Conservation (phyloP, 2,329 filamentous ascomycete species). For the Onygenales sp. region DNA sequence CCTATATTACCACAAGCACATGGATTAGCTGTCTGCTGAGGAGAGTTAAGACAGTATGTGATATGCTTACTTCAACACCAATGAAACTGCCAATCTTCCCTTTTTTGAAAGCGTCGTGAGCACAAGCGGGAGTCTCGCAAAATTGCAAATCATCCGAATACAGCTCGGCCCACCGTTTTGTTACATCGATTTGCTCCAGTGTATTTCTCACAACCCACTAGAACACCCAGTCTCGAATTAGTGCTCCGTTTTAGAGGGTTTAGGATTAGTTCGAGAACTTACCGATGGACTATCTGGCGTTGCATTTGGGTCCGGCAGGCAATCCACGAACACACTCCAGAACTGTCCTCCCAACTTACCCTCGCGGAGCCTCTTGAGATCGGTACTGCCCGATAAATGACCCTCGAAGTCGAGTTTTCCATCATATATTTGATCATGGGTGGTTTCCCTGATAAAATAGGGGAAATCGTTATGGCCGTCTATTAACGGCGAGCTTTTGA, state of each 20-base stretch:
- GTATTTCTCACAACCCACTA: constrained; percentile 12
- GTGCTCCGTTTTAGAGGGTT: not conserved
- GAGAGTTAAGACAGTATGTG: not conserved
- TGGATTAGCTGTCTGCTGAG: not conserved
- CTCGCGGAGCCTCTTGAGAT: constrained; percentile 17
- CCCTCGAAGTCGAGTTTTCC: constrained; percentile 11
- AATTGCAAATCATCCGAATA: constrained; percentile 16
- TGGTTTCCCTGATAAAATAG: constrained; percentile 15
- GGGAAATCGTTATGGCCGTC: constrained; percentile 26
- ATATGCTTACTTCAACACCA: constrained; percentile 14
- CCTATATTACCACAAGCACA: constrained; percentile 8
- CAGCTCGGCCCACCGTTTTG: constrained; percentile 15
- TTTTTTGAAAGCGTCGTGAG: constrained; percentile 12
- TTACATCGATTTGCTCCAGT: constrained; percentile 20
- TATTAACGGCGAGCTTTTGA: not conserved
- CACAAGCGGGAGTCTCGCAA: constrained; percentile 15
- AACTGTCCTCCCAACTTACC: constrained; percentile 24
- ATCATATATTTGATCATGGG: constrained; percentile 19
- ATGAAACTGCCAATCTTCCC: constrained; percentile 17
- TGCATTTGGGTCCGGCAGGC: constrained; percentile 5
- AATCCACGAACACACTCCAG: constrained; percentile 22
- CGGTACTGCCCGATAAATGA: constrained; percentile 17
- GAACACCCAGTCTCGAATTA: not conserved
- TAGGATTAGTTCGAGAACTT: not conserved
- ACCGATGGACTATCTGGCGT: constrained; percentile 14